These are phyloP conservation scores for Monosporascus sp. DNA, from an alignment of 2,329 filamentous ascomycete species.

Conservation along the genomic window DNA sequence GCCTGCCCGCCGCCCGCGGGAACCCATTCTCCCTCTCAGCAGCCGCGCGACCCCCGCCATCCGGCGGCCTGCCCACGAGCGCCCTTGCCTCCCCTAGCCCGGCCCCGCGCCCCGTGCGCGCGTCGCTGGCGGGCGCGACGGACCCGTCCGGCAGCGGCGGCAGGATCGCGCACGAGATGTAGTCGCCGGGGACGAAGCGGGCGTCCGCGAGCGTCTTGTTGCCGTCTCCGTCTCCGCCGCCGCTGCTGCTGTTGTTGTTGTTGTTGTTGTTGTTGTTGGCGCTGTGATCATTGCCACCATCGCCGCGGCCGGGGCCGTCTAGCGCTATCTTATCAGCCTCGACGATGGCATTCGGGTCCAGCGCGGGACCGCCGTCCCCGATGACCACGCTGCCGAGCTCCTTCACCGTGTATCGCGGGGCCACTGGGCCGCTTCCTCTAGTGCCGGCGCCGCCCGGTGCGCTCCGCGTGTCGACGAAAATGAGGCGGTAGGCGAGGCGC, in stretches of 20 bases:
- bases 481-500: conserved; percentile 78
- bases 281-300: conserved; percentile 26
- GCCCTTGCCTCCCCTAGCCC: conserved; percentile 31
- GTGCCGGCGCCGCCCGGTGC: conserved; percentile 4
- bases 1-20: conserved; percentile 33
- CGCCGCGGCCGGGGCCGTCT: conserved; percentile 32
- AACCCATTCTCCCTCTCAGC: conserved; percentile 38
- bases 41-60: conserved; percentile 19
- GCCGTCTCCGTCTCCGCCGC: conserved; percentile 47
- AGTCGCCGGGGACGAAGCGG: conserved; percentile 85
- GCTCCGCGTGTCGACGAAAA: conserved; percentile 67
- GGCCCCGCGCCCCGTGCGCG: conserved; percentile 38
- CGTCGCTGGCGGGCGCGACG: conserved; percentile 58
- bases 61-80: conserved; percentile 16
- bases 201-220: conserved; percentile 71
- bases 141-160: conserved; percentile 70
- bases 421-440: neutral
- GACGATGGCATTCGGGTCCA: conserved; percentile 24
- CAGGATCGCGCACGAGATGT: conserved; percentile 75
- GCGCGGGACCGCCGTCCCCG: conserved; percentile 49
- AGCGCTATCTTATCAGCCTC: conserved; percentile 26
- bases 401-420: conserved; percentile 65
- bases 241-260: conserved; percentile 17
- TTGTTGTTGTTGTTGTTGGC: conserved; percentile 23
- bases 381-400: conserved; percentile 81